phyloP scores from a whole-genome alignment of 2,329 filamentous ascomycete genomes.

The Niveomyces coronatus region DNA sequence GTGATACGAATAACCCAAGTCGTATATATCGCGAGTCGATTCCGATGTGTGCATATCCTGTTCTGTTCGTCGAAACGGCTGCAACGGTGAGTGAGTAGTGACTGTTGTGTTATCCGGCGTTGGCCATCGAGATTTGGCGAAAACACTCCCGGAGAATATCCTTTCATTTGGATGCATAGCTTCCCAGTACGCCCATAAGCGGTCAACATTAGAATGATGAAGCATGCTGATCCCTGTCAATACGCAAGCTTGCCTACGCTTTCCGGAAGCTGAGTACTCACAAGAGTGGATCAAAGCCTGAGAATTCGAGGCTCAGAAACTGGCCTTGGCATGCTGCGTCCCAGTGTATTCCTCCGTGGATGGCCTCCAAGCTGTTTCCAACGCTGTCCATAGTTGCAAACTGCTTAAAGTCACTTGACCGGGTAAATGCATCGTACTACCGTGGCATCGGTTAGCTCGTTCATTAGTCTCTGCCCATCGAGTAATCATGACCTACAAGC shows the following conservation, averaged over 20 bases:
- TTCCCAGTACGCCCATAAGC: conserved; percentile 50
- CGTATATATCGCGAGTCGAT: conserved; percentile 21
- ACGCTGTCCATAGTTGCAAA: conserved; percentile 24
- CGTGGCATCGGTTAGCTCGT: too few relatives aligned
- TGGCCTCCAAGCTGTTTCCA: conserved; percentile 31
- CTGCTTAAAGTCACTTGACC: conserved; percentile 23
- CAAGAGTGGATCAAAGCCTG: conserved; percentile 38
- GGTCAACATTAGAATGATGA: conserved; percentile 50
- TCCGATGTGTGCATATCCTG: conserved; percentile 32
- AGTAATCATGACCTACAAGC: conserved; percentile 25
- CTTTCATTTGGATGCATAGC: conserved; percentile 27
- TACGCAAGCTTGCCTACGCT: neutral
- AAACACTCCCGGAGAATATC: conserved; percentile 26
- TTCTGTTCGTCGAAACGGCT: conserved; percentile 36
- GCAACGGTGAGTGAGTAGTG: conserved; percentile 34
- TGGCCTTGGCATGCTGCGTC: conserved; percentile 30
- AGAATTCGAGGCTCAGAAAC: conserved; percentile 29
- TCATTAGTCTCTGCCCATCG: too few relatives aligned
- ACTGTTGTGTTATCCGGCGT: conserved; percentile 29
- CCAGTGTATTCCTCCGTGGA: conserved; percentile 34
- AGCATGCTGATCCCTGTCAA: conserved; percentile 24
- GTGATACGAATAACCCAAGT: conserved; percentile 30
- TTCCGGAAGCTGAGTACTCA: conserved; percentile 14
- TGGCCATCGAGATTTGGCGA: conserved; percentile 26
- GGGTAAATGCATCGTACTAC: conserved; percentile 33